Conservation (phyloP, 23 red algal genomes). For the Agarophyton chilense region DNA sequence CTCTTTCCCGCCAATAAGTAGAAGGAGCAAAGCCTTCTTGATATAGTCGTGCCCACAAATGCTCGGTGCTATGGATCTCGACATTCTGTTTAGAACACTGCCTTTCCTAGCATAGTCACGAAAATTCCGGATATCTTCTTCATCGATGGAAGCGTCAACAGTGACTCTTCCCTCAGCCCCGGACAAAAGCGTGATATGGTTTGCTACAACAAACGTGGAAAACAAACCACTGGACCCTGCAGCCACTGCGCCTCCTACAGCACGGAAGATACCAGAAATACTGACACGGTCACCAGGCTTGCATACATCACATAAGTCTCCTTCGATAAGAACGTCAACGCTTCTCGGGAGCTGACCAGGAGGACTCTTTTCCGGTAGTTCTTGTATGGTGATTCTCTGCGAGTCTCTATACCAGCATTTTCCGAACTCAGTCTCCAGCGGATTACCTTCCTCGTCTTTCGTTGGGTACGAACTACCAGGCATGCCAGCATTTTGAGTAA, state of each 20-base stretch:
- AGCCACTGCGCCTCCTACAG: conserved; percentile 77
- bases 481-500: conserved; percentile 64
- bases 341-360: conserved; percentile 94
- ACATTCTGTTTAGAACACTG: conserved; percentile 72
- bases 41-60: conserved; percentile 94
- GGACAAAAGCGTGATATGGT: conserved; percentile 65
- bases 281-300: conserved; percentile 95
- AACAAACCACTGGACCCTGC: conserved; percentile 79
- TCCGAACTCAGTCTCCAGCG: conserved; percentile 96
- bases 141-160: conserved; percentile 68
- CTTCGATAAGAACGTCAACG: conserved; percentile 91
- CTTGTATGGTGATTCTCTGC: conserved; percentile 88
- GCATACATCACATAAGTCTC: conserved; percentile 93
- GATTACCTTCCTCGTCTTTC: conserved; percentile 94
- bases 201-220: conserved; percentile 91
- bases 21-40: conserved; percentile 92
- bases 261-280: conserved; percentile 88
- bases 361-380: conserved; percentile 95
- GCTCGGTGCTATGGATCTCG: conserved; percentile 87
- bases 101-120: conserved; percentile 73
- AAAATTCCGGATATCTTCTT: conserved; percentile 78
- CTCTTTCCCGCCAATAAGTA: conserved; percentile 86
- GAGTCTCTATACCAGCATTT: conserved; percentile 91
- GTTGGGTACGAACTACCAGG: conserved; percentile 74
- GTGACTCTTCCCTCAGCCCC: conserved; percentile 59